Evolutionary conservation across 352 stramenopile species (phyloP), one percentile per base, ranked within the genome.

Genomic region (Phytophthora constricta): DNA sequence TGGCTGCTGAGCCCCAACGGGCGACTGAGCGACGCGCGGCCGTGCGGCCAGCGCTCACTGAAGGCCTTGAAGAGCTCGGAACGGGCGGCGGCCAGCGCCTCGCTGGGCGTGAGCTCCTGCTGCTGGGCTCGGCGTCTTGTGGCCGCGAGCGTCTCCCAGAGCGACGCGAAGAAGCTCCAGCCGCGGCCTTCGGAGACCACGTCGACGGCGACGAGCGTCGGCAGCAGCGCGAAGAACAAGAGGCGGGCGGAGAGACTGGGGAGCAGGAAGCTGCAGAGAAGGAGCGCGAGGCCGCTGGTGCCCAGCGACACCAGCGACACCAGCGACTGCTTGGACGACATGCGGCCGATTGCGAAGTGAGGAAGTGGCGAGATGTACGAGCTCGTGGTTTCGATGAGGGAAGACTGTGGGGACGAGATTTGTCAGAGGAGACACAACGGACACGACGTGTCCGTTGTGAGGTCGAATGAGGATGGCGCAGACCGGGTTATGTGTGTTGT

Each of bases 191-290:
- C 79, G n/a, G 76, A 70, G 34, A 84, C 68, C 42, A 80, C 70
- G 27, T 50, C 67, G 27, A 83, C 48, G 22, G 83, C 68, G 43
- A 86, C 60, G 14, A 88, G 56, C 22, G 76, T 78, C 19, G 83
- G 83, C 13, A 90, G 53, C 34, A 90, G 46, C 27, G 78, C 68
- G 53, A 88, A 85, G 65, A 90, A 90, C 25, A 57, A 42, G n/a
- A 86, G 62, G 2, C 59, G 68, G n/a, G 86, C 51, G 11, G 63
- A 34, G 19, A 79, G 34, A 4, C 62, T 52, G 10, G 16, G 74
- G 41, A 25, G 41, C 28, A 68, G n/a, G 20, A 42, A 25, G 19
- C 34, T 65, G 26, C 68, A 48, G 14, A 31, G 11, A 1, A 72
- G 43, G 28, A 80, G 61, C 46, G 76, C n/a, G 46, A 58, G 34